Percentiles rank a stretch among this genome's conserved stretches.
Evolutionary conservation across 2,329 filamentous ascomycete species (phyloP).

Genomic region (Alternaria arbusti): DNA sequence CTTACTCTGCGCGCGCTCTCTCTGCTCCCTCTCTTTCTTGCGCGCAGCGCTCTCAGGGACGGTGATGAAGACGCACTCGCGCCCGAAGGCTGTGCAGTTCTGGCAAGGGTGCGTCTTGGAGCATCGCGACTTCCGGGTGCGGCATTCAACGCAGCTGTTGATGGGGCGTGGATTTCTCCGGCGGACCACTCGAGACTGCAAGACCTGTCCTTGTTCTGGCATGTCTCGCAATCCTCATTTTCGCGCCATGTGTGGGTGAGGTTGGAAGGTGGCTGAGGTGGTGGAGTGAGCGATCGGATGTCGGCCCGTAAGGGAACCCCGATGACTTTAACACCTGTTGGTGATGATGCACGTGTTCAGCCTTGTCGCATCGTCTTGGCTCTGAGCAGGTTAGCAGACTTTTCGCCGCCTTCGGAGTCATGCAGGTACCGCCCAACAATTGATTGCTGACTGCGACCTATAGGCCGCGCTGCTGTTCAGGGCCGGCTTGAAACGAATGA

Average conservation of each 20-base stretch:
- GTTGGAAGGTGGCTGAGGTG: conserved; percentile 22
- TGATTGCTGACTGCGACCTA: conserved; percentile 5
- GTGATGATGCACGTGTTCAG: conserved; percentile 22
- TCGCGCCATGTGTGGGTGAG: conserved; percentile 37
- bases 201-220: conserved; percentile 45
- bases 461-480: neutral
- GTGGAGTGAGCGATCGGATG: conserved; percentile 22
- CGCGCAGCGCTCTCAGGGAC: conserved; percentile 47
- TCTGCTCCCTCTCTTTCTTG: conserved; percentile 46
- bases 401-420: conserved; percentile 27
- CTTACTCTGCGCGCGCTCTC: conserved; percentile 36
- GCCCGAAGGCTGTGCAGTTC: conserved; percentile 48
- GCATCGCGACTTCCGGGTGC: conserved; percentile 47
- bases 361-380: conserved; percentile 18
- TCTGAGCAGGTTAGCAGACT: conserved; percentile 11
- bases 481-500: conserved; percentile 8
- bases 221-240: conserved; percentile 42
- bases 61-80: conserved; percentile 49
- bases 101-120: conserved; percentile 50
- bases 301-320: conserved; percentile 24
- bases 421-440: conserved; percentile 29
- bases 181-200: conserved; percentile 49
- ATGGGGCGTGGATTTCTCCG: conserved; percentile 48
- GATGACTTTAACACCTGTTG: conserved; percentile 10
- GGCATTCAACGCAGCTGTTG: conserved; percentile 49